A percentile compares a stretch with the other conserved stretches of the same genome.
Evolutionary conservation across 345 rosid species (phyloP).

Genomic region (Eucalyptus tenuipes): DNA sequence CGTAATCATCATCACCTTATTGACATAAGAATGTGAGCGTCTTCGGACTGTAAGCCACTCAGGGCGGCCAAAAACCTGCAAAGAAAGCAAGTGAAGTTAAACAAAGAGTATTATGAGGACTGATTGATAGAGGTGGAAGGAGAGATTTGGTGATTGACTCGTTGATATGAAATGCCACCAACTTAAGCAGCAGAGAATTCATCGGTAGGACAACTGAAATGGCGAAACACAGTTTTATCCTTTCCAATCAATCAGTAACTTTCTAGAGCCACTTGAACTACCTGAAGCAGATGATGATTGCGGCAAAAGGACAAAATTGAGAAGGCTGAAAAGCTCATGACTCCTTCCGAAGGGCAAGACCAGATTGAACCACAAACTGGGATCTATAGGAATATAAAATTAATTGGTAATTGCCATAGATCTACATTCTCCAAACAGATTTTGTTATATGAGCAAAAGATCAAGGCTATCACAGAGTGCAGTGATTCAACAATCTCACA

Average conservation of each 20-base stretch:
- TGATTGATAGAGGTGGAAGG: neutral
- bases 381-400: slow-evolving; percentile 20
- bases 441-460: neutral
- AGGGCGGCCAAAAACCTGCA: slow-evolving; percentile 77
- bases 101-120: neutral
- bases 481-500: slow-evolving; percentile 21
- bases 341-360: slow-evolving; percentile 72
- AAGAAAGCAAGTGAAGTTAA: neutral
- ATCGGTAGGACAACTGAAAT: neutral
- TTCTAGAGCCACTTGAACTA: neutral
- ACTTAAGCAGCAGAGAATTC: neutral
- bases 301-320: slow-evolving; percentile 73
- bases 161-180: neutral
- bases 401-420: neutral
- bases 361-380: slow-evolving; percentile 82
- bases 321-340: slow-evolving; percentile 68
- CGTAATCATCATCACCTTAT: slow-evolving; percentile 28
- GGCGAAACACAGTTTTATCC: neutral
- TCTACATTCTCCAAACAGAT: neutral
- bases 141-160: neutral
- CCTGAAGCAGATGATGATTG: slow-evolving; percentile 88
- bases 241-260: neutral
- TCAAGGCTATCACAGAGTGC: neutral
- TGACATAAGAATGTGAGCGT: slow-evolving; percentile 58
- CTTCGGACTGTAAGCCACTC: slow-evolving; percentile 73